Conservation (phyloP, 2,329 filamentous ascomycete species). For the Penicillium sp. region DNA sequence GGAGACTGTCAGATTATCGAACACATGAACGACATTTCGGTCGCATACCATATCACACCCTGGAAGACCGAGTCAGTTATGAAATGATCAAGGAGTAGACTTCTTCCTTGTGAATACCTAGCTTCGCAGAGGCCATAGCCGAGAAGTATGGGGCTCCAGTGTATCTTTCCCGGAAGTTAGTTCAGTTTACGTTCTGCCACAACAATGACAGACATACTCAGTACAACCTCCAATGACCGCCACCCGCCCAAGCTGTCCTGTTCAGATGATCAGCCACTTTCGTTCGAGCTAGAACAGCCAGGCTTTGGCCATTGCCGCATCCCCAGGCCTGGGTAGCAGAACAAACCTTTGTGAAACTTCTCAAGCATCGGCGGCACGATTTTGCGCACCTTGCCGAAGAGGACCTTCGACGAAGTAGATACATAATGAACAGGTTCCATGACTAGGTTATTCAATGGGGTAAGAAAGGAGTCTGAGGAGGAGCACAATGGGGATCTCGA, state of each 20-base stretch:
- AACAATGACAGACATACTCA: slow-evolving; percentile 55
- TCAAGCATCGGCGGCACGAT: slow-evolving; percentile 95
- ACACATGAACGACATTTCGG: not conserved
- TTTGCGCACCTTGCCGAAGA: slow-evolving; percentile 80
- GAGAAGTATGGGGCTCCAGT: slow-evolving; percentile 98
- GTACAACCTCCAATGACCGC: slow-evolving; percentile 93
- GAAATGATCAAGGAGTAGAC: not conserved
- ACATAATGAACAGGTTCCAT: slow-evolving; percentile 49
- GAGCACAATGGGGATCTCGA: not conserved
- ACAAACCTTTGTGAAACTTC: slow-evolving; percentile 89
- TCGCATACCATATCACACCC: slow-evolving; percentile 76
- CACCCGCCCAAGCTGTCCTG: slow-evolving; percentile 88
- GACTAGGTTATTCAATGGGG: slow-evolving; percentile 7
- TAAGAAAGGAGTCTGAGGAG: not conserved
- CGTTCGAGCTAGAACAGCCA: not conserved
- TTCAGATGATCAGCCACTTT: slow-evolving; percentile 2
- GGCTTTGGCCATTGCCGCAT: not conserved
- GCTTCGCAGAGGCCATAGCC: slow-evolving; percentile 88
- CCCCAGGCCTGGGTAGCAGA: not conserved
- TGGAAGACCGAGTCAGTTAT: slow-evolving; percentile 23
- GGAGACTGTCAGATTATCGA: slow-evolving; percentile 20
- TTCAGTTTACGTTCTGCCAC: slow-evolving; percentile 4
- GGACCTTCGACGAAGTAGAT: slow-evolving; percentile 71
- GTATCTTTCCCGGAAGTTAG: slow-evolving; percentile 58
- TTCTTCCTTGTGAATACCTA: slow-evolving; percentile 58